A percentile compares a stretch with the other conserved stretches of the same genome.
These are phyloP conservation scores for Pythium inflatum DNA, from an alignment of 352 stramenopile species.

Conservation along the genomic window DNA sequence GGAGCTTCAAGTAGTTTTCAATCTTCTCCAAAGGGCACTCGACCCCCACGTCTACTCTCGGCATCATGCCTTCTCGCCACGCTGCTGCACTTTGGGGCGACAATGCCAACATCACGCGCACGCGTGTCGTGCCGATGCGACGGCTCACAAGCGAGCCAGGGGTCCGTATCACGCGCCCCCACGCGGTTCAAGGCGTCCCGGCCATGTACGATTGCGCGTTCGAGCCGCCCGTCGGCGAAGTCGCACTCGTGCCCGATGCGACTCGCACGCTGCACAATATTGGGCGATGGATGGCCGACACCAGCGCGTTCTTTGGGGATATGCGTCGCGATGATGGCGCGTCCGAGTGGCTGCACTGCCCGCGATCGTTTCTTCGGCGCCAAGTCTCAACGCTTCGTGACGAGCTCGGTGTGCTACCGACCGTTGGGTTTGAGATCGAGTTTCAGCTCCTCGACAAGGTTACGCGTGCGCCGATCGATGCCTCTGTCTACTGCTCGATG, in stretches of 20 bases:
- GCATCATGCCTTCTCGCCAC: constrained; percentile 1
- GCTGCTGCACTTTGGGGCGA: constrained; percentile 34
- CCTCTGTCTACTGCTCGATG: constrained; percentile 38
- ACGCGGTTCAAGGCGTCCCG: constrained; percentile 30
- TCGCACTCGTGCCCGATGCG: constrained; percentile 14
- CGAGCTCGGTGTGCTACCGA: not conserved
- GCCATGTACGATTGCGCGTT: constrained; percentile 31
- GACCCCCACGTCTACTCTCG: constrained; percentile 10
- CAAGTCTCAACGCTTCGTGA: constrained; percentile 23
- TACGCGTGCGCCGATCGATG: constrained; percentile 23
- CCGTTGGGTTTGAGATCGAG: constrained; percentile 43
- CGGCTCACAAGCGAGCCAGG: constrained; percentile 14
- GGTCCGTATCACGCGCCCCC: constrained; percentile 31
- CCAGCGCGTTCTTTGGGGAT: constrained; percentile 34
- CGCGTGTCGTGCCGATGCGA: constrained; percentile 26
- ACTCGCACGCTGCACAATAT: constrained; percentile 12
- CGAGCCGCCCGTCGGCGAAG: constrained; percentile 32
- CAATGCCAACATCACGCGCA: constrained; percentile 38
- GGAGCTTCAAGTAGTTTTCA: no score
- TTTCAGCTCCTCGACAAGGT: constrained; percentile 30
- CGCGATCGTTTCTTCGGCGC: constrained; percentile 31
- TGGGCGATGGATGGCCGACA: constrained; percentile 26
- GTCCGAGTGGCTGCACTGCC: constrained; percentile 34
- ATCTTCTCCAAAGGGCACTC: no score
- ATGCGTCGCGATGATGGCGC: constrained; percentile 20